Evolutionary conservation across 805 yeast genomes (phyloP).

Genomic region (Monosporozyma aerobia): DNA sequence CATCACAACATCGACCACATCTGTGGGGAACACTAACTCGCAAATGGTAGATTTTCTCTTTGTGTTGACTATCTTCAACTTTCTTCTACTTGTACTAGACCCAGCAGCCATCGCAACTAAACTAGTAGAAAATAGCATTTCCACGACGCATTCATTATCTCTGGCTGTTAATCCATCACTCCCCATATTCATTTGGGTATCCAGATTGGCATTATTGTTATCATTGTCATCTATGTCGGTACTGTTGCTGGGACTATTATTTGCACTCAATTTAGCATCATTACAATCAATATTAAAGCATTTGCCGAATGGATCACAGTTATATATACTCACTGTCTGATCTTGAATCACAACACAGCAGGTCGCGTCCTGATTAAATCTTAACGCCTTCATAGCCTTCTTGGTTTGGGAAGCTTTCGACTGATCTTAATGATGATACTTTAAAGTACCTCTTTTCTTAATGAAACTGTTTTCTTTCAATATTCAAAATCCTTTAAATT

Average conservation of each 20-base stretch:
- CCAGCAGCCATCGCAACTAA: constrained; percentile 74
- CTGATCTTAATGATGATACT: background rate
- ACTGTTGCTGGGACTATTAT: background rate
- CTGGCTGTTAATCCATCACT: background rate
- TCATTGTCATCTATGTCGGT: background rate
- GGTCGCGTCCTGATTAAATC: constrained; percentile 84
- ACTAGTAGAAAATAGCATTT: constrained; percentile 86
- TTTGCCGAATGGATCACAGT: constrained; percentile 80
- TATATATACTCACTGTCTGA: constrained; percentile 61
- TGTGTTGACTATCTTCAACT: constrained; percentile 59
- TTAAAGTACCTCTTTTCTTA: background rate
- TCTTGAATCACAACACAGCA: constrained; percentile 69
- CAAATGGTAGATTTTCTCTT: constrained; percentile 68
- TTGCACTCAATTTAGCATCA: background rate
- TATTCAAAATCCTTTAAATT: background rate
- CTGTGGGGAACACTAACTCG: constrained; percentile 77
- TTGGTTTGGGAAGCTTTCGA: background rate
- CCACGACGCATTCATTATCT: constrained; percentile 44
- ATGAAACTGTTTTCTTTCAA: background rate
- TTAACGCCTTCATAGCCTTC: constrained; percentile 36
- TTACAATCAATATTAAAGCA: constrained; percentile 34
- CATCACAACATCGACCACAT: constrained; percentile 61
- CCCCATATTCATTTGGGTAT: background rate
- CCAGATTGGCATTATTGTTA: background rate
- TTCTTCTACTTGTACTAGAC: constrained; percentile 24